phyloP scores from a whole-genome alignment of 257 asterid genomes.

The Salvia miltiorrhiza region DNA sequence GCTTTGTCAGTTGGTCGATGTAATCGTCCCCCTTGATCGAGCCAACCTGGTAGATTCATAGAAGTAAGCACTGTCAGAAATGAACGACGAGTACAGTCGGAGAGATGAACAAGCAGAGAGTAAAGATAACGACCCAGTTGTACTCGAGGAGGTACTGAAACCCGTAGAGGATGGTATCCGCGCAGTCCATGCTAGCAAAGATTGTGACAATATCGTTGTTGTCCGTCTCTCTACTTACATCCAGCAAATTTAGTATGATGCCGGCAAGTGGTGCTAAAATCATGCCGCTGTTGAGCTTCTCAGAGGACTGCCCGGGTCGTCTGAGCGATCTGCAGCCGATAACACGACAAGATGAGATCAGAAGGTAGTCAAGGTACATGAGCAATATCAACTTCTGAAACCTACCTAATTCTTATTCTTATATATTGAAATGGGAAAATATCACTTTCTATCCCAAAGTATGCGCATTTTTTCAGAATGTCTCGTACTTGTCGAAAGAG shows the following conservation, averaged over 20 bases:
- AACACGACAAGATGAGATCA: slow-evolving; percentile 6
- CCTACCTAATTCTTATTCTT: neutral
- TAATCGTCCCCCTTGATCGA: slow-evolving; percentile 56
- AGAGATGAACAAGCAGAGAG: neutral
- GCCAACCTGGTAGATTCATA: slow-evolving; percentile 46
- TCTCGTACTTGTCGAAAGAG: neutral
- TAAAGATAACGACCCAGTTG: slow-evolving; percentile 63
- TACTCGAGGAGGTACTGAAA: slow-evolving; percentile 70
- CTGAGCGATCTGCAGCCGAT: slow-evolving; percentile 51
- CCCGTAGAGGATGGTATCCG: slow-evolving; percentile 69
- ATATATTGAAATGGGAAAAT: neutral
- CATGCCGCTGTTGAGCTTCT: slow-evolving; percentile 75
- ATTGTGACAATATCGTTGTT: slow-evolving; percentile 55
- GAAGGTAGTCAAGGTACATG: neutral
- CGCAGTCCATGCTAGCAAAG: slow-evolving; percentile 88
- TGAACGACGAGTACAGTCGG: neutral
- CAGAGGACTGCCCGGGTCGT: slow-evolving; percentile 74
- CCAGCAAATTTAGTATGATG: slow-evolving; percentile 73
- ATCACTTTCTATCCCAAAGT: no score
- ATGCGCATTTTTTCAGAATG: no score
- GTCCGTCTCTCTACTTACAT: slow-evolving; percentile 39
- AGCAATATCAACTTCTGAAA: neutral
- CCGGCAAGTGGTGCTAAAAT: slow-evolving; percentile 91
- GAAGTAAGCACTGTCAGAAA: slow-evolving; percentile 6
- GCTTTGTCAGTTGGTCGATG: slow-evolving; percentile 48